Evolutionary conservation across 805 yeast genomes (phyloP).

Genomic region (Sungouiella thailandica): DNA sequence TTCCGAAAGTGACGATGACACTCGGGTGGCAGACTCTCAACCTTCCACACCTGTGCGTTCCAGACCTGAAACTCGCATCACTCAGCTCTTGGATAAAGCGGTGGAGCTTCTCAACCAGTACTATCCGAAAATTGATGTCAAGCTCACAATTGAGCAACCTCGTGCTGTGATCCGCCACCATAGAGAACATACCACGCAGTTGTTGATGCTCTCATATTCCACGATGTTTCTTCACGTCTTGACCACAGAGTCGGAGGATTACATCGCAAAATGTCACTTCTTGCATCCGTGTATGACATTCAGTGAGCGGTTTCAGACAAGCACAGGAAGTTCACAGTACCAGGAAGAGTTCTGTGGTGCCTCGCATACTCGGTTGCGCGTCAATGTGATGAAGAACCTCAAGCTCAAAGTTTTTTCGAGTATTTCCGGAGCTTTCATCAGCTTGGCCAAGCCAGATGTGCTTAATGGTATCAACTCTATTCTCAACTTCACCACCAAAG

Average conservation of each 20-base stretch:
- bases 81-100: conserved; percentile 2
- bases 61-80: background rate
- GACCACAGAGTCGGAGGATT: conserved; percentile 28
- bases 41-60: background rate
- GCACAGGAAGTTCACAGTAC: background rate
- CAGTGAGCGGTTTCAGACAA: conserved; percentile 20
- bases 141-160: conserved; percentile 14
- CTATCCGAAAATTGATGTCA: conserved; percentile 12
- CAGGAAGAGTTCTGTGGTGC: conserved; percentile 21
- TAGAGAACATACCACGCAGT: conserved; percentile 13
- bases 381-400: conserved; percentile 26
- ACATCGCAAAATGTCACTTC: conserved; percentile 30
- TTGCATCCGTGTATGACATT: conserved; percentile 29
- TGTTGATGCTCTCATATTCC: conserved; percentile 31
- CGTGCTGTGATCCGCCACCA: conserved; percentile 19
- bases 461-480: conserved; percentile 28
- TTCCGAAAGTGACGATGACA: conserved; percentile 8
- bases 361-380: conserved; percentile 14
- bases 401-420: conserved; percentile 16
- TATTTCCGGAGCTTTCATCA: conserved; percentile 18
- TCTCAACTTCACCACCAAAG: conserved; percentile 21
- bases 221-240: conserved; percentile 28
- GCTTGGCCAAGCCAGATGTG: conserved; percentile 26
- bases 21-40: background rate
- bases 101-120: conserved; percentile 7